These are phyloP conservation scores for Aspergillus sclerotioniger DNA, from an alignment of 495 filamentous ascomycete species.

Conservation along the genomic window DNA sequence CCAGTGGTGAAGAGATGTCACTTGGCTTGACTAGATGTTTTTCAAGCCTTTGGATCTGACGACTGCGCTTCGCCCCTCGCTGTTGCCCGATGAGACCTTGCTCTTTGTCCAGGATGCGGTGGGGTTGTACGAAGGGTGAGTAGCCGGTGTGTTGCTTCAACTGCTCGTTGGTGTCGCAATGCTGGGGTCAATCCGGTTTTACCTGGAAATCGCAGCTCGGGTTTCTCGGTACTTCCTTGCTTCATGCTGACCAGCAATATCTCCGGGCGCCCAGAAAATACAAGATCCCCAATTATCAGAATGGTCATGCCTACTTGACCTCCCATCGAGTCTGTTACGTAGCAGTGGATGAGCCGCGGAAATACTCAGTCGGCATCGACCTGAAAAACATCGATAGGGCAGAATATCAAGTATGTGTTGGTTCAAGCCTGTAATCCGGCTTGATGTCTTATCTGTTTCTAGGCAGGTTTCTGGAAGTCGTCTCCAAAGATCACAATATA, in stretches of 20 bases:
- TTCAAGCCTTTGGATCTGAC: conserved; percentile 93
- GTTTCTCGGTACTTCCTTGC: background rate
- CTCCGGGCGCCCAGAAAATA: conserved; percentile 62
- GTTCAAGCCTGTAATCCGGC: background rate
- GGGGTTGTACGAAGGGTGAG: conserved; percentile 95
- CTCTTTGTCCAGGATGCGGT: conserved; percentile 97
- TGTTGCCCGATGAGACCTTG: conserved; percentile 84
- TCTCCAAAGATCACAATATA: conserved; percentile 89
- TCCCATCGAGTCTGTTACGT: conserved; percentile 95
- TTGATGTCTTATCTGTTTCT: conserved; percentile 19
- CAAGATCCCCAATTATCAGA: conserved; percentile 91
- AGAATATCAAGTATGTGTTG: conserved; percentile 74
- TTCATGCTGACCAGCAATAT: conserved; percentile 17
- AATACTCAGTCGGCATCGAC: conserved; percentile 79
- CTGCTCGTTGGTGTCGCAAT: background rate
- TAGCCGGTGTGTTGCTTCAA: conserved; percentile 12
- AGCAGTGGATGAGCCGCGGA: conserved; percentile 81
- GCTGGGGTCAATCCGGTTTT: background rate
- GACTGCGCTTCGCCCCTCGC: conserved; percentile 85
- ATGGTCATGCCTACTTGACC: conserved; percentile 94
- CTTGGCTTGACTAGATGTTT: conserved; percentile 70
- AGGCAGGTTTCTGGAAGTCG: conserved; percentile 94
- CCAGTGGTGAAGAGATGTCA: conserved; percentile 38
- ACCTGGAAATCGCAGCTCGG: background rate
- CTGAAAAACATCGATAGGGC: conserved; percentile 87